A percentile compares a stretch with the other conserved stretches of the same genome.
Evolutionary conservation across 805 yeast species (phyloP).

Genomic region (Yarrowia deformans): DNA sequence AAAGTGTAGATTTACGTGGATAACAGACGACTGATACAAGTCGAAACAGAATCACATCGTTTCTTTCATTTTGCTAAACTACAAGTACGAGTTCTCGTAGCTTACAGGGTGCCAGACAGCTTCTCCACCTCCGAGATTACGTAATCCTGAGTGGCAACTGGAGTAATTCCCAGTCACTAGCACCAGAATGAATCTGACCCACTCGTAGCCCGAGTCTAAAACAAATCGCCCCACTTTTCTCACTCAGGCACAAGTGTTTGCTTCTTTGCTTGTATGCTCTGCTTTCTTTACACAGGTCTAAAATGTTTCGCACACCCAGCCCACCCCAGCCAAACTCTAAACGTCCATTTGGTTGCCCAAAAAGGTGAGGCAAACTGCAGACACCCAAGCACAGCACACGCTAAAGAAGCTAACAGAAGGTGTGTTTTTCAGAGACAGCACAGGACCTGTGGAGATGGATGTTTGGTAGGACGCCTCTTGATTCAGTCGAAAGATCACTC

Average conservation of each 20-base stretch:
- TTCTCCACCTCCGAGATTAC: not conserved
- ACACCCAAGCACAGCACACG: not conserved
- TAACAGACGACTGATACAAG: too few species aligned
- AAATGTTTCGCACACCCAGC: not conserved
- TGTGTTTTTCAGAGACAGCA: not conserved
- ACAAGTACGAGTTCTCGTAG: too few species aligned
- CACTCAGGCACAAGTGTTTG: not conserved
- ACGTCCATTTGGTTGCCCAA: not conserved
- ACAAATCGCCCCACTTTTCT: not conserved
- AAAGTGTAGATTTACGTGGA: too few species aligned
- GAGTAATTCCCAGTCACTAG: too few species aligned
- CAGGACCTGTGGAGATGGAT: not conserved
- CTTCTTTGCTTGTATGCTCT: not conserved
- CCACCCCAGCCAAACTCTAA: conserved; percentile 28
- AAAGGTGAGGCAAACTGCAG: conserved; percentile 6
- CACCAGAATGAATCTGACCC: too few species aligned
- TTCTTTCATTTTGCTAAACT: too few species aligned
- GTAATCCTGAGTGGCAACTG: not conserved
- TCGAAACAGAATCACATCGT: too few species aligned
- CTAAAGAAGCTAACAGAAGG: conserved; percentile 19
- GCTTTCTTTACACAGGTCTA: not conserved
- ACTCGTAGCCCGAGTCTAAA: too few species aligned
- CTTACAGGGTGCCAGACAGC: too few species aligned
- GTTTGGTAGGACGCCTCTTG: not conserved
- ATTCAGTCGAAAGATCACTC: not conserved